These are phyloP conservation scores for Cupressus sempervirens DNA, from an alignment of 75 land plant species.

Conservation along the genomic window DNA sequence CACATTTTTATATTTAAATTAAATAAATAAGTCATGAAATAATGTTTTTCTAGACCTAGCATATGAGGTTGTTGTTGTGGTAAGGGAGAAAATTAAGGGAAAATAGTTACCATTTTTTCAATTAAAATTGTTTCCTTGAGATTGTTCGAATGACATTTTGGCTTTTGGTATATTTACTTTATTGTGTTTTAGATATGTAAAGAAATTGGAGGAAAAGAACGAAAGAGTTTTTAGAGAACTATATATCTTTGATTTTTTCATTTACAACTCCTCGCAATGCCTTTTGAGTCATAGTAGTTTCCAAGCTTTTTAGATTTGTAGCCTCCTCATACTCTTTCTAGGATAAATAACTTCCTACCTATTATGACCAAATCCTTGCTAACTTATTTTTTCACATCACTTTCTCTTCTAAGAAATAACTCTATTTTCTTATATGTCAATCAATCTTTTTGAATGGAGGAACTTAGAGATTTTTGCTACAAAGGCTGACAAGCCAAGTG, in stretches of 20 bases:
- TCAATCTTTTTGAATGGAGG: conserved; percentile 30
- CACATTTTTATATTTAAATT: no score
- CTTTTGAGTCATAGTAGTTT: conserved; percentile 24
- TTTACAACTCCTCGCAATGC: conserved; percentile 39
- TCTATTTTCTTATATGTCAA: conserved; percentile 33
- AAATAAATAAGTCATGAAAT: no score
- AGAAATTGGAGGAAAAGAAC: background rate
- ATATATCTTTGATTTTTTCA: conserved; percentile 28
- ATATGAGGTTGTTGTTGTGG: no score
- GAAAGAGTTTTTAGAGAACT: conserved; percentile 34
- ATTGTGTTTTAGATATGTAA: background rate
- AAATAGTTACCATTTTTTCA: no score
- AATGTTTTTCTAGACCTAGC: no score
- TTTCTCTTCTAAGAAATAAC: conserved; percentile 38
- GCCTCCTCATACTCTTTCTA: conserved; percentile 40
- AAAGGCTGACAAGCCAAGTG: no score
- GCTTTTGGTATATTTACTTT: no score
- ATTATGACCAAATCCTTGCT: conserved; percentile 24
- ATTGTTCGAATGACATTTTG: no score
- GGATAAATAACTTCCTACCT: conserved; percentile 38
- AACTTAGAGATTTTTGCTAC: no score
- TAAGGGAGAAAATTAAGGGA: no score
- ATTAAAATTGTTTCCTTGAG: no score
- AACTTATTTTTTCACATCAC: conserved; percentile 18
- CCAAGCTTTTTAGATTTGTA: conserved; percentile 14